phyloP scores from a whole-genome alignment of 441 rosid genomes.

The Lepidium campestre region DNA sequence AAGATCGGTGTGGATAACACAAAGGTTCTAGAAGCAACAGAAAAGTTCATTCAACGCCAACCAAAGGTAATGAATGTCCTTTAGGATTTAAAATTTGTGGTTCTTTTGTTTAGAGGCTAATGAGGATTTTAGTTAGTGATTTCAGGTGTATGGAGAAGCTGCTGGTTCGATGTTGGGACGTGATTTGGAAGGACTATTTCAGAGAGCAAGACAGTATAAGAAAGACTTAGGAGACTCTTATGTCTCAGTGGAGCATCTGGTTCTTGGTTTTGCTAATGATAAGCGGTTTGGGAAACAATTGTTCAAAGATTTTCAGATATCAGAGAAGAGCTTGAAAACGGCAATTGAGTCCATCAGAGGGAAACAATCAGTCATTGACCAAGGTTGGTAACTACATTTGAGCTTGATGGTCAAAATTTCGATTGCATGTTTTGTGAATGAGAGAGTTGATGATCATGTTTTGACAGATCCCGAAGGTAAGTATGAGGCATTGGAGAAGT shows the following conservation, averaged over 20 bases:
- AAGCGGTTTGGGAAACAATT: slow-evolving; percentile 87
- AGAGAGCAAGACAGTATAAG: slow-evolving; percentile 81
- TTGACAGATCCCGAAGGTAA: slow-evolving; percentile 93
- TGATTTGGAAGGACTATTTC: slow-evolving; percentile 82
- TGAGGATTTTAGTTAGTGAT: not conserved
- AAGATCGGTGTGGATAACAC: slow-evolving; percentile 88
- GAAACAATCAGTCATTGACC: slow-evolving; percentile 93
- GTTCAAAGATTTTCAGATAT: slow-evolving; percentile 80
- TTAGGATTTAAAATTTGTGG: not conserved
- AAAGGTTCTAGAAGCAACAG: slow-evolving; percentile 86
- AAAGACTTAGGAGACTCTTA: slow-evolving; percentile 87
- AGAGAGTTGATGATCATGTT: slow-evolving; percentile 6
- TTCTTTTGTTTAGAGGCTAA: not conserved
- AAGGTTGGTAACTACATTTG: slow-evolving; percentile 41
- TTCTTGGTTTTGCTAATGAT: slow-evolving; percentile 78
- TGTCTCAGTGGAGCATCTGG: slow-evolving; percentile 95
- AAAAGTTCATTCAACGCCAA: slow-evolving; percentile 82
- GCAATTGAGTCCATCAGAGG: slow-evolving; percentile 92
- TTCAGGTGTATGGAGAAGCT: slow-evolving; percentile 80
- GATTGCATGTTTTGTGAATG: not conserved
- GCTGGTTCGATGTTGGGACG: slow-evolving; percentile 97
- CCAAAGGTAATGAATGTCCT: slow-evolving; percentile 56
- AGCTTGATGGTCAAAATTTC: not conserved
- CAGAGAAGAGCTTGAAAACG: slow-evolving; percentile 59
- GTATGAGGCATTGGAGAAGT: slow-evolving; percentile 93